Base-by-base conservation (phyloP, 805 yeast genomes). In the Barnettozyma salicaria region DNA sequence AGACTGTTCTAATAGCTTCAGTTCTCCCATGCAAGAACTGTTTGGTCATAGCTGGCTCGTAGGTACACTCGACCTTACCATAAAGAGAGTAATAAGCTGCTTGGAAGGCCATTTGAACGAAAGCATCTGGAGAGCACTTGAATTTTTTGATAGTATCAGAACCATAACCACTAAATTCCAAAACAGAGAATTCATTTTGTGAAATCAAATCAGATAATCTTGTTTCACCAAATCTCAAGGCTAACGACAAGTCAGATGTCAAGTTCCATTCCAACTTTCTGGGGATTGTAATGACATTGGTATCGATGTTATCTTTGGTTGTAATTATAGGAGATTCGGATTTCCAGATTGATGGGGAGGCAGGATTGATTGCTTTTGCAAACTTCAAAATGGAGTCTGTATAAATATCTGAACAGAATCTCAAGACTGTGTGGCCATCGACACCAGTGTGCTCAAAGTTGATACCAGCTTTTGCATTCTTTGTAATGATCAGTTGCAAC, bases 31-130 rank as follows among this genome's bases (percentile, higher is more conserved):
- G 95, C 45, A 80, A 70, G 56, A 80, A 88, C 41, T 67, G 67
- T 59, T 88, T 88, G 4, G 96, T 89, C 97, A 88, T 88, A 7
- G 96, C 96, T 2, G 97, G 97, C 62, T 88, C 97, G 58, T 88
- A 88, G 6, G 95, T 86, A 46, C 94, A 84, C 59, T 87, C 97
- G 27, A 87, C 90, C 55, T 83, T 84, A 33, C 97, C 96, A 56
- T 88, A 88, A 26, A 88, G 68, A 0, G 96, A 94, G 55, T 85
- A 88, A 59, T 87, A 88, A 4, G 95, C 87, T 7, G 92, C 85
- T 60, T 88, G 96, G 67, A 87, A 86, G 18, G 88, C 81, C 90
- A 88, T 86, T 59, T 88, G 97, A 26, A 83, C 80, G 61, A 83
- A 88, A 0, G 97, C 97, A 67, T 88, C 97, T 0, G 97, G 97